Base-by-base conservation (phyloP, 129 eudicot species). In the Artemisia tridentata region DNA sequence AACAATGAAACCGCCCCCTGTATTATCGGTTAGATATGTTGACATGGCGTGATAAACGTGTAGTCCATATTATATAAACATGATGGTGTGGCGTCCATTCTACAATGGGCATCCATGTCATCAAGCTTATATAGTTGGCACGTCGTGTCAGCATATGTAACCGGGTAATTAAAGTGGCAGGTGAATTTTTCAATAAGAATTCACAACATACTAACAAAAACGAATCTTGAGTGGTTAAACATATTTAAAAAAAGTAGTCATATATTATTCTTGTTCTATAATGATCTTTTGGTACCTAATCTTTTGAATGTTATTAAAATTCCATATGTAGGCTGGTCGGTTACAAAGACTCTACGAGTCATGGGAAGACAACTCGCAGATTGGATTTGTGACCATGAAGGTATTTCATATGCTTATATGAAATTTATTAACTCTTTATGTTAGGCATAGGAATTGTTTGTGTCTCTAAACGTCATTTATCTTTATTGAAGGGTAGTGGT, bases 351-450 rank as follows among this genome's bases (percentile, higher is more conserved):
- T 90, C 68, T 95, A 95, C 29, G 88, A 90, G 69, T 88, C 96
- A 21, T 95, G 99, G 99, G 99, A 95, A 80, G 97, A 95, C 20
- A 89, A 89, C 66, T 78, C 99, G 21, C 83, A 84, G 72, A 82
- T 95, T 77, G 99, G 99, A 60, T 95, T 90, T 68, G 88, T 88
- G 62, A 53, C 87, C 8, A 86, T 95, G 96, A 90, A 90, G 97
- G 99, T 95, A 85, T 62, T 62, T 9, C 55, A 29, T 0, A 13
- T 51, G 64, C 14, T 71, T 55, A 13, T 60, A 13, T 41, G 57
- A 65, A 18, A 60, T 0, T 46, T 49, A 38, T 51, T 29, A 5
- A 7, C 38, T 11, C 45, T 18, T 58, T 79, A 17, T 46, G 20
- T 56, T 49, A 65, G 38, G 27, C 6, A 48, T 49, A 69, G 27